Conservation (phyloP, 2,329 filamentous ascomycete species). For the Stagonosporopsis rhizophila region DNA sequence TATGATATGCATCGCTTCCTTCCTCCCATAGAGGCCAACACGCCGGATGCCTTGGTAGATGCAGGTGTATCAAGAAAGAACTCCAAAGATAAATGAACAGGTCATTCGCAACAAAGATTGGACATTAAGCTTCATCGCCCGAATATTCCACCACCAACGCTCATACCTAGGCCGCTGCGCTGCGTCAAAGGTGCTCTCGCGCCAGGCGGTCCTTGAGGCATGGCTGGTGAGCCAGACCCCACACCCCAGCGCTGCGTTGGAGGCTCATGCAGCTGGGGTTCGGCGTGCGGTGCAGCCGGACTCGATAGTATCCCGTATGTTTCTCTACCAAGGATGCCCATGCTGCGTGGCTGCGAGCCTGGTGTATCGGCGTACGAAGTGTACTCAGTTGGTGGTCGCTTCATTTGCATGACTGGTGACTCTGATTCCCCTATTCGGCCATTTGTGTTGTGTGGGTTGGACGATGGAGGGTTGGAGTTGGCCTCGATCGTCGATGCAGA, state of each 20-base stretch:
- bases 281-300: constrained; percentile 36
- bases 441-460: constrained; percentile 35
- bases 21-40: constrained; percentile 1
- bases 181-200: constrained; percentile 40
- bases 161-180: constrained; percentile 36
- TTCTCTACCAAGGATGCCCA: constrained; percentile 34
- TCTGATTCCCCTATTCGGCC: constrained; percentile 43
- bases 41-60: constrained; percentile 7
- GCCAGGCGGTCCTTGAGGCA: constrained; percentile 29
- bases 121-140: constrained; percentile 31
- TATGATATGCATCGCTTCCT: constrained; percentile 18
- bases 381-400: constrained; percentile 43
- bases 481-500: constrained; percentile 51
- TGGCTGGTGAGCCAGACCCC: constrained; percentile 20
- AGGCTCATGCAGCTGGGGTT: constrained; percentile 34
- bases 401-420: constrained; percentile 49
- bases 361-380: constrained; percentile 35
- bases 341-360: constrained; percentile 35
- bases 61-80: constrained; percentile 3
- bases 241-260: constrained; percentile 34
- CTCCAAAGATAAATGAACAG: constrained; percentile 10
- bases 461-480: constrained; percentile 49
- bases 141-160: constrained; percentile 41
- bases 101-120: constrained; percentile 6
- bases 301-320: constrained; percentile 42